Conservation (phyloP, 2,329 filamentous ascomycete species). For the Fonsecaea multimorphosa region DNA sequence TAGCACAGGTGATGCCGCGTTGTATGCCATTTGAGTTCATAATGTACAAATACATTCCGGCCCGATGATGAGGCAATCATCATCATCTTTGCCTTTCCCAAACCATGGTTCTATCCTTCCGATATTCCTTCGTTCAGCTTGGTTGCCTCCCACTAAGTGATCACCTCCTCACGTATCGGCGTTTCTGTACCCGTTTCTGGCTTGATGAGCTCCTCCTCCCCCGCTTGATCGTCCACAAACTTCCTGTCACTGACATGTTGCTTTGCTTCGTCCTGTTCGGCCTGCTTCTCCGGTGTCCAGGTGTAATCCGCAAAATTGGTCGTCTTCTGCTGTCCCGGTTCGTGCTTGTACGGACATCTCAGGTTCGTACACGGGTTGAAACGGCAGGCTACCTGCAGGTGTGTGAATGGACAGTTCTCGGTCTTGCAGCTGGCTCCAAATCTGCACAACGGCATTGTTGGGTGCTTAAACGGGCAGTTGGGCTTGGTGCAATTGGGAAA, state of each 20-base stretch:
- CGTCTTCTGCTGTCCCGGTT: slow-evolving; percentile 80
- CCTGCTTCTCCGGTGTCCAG: slow-evolving; percentile 70
- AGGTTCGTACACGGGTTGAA: slow-evolving; percentile 91
- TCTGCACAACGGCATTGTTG: slow-evolving; percentile 81
- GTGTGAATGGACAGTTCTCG: slow-evolving; percentile 85
- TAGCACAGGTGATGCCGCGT: background rate
- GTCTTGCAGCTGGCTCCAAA: slow-evolving; percentile 88
- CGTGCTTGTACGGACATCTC: slow-evolving; percentile 87
- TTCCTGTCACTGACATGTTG: slow-evolving; percentile 85
- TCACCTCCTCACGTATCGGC: slow-evolving; percentile 30
- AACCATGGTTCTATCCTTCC: background rate
- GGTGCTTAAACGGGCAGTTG: slow-evolving; percentile 87
- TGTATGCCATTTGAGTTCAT: slow-evolving; percentile 5
- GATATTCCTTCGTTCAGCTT: background rate
- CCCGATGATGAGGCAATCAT: background rate
- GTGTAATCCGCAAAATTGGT: slow-evolving; percentile 81
- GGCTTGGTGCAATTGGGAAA: slow-evolving; percentile 90
- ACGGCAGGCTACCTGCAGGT: slow-evolving; percentile 82
- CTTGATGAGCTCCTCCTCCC: slow-evolving; percentile 70
- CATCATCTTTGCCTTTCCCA: slow-evolving; percentile 1
- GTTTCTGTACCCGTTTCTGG: slow-evolving; percentile 51
- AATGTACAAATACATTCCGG: slow-evolving; percentile 15
- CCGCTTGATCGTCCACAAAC: slow-evolving; percentile 74
- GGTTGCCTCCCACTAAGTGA: slow-evolving; percentile 18
- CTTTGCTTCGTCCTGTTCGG: slow-evolving; percentile 46